These are phyloP conservation scores for Gleditsia sinensis DNA, from an alignment of 306 rosid species.

Conservation along the genomic window DNA sequence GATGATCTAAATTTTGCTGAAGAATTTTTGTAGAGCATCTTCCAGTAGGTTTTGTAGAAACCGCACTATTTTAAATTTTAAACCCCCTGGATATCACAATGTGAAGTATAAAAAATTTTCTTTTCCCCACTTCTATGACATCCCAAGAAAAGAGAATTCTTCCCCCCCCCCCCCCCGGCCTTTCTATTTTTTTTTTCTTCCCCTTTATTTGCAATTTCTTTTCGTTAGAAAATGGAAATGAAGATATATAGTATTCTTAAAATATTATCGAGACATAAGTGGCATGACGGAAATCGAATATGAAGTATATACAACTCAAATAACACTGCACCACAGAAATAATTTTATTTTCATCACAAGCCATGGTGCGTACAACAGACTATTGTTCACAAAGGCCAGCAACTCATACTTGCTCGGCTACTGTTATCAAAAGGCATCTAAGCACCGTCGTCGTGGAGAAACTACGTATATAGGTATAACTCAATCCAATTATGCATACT, in stretches of 20 bases:
- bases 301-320: neutral
- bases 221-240: too few relatives aligned
- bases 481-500: slow-evolving; percentile 18
- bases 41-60: neutral
- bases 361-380: slow-evolving; percentile 6
- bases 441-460: neutral
- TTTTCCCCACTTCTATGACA: too few relatives aligned
- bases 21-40: slow-evolving; percentile 50
- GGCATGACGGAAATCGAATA: too few relatives aligned
- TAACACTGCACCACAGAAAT: neutral
- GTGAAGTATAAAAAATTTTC: too few relatives aligned
- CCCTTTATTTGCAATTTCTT: too few relatives aligned
- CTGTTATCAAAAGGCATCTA: slow-evolving; percentile 1
- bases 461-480: neutral
- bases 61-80: neutral
- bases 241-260: too few relatives aligned
- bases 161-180: too few relatives aligned
- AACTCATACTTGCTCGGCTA: neutral
- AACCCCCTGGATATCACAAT: neutral
- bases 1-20: slow-evolving; percentile 68
- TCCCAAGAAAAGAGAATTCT: too few relatives aligned
- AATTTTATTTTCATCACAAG: slow-evolving; percentile 8
- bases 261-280: too few relatives aligned
- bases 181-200: too few relatives aligned
- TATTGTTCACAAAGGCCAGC: slow-evolving; percentile 25